A percentile compares a stretch with the other conserved stretches of the same genome.
These are phyloP conservation scores for Pichia terricola DNA, from an alignment of 1,139 yeast genomes.

Conservation along the genomic window DNA sequence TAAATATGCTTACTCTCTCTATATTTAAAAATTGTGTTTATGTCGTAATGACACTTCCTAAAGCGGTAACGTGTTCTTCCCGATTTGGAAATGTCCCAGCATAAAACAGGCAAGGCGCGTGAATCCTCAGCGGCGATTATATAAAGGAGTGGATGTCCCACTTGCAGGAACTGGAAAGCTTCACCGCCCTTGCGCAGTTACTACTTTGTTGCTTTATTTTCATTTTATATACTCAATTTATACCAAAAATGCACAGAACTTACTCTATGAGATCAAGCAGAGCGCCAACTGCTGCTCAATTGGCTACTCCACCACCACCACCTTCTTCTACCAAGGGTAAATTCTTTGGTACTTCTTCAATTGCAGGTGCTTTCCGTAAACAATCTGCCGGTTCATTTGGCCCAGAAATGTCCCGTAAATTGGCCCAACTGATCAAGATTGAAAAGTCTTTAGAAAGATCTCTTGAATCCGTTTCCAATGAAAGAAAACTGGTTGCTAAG, in stretches of 20 bases:
- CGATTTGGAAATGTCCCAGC: too few relatives aligned
- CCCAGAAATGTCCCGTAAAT: constrained; percentile 88
- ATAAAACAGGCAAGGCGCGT: too few relatives aligned
- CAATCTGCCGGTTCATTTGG: constrained; percentile 90
- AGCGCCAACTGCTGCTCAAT: constrained; percentile 95
- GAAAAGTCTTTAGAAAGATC: constrained; percentile 96
- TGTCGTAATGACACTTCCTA: too few relatives aligned
- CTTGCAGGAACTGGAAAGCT: too few relatives aligned
- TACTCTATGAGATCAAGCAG: constrained; percentile 90
- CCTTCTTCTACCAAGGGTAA: constrained; percentile 81
- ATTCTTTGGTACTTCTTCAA: constrained; percentile 86
- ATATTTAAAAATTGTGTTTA: too few relatives aligned
- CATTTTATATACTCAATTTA: neutral
- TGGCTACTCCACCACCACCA: constrained; percentile 93
- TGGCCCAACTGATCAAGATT: constrained; percentile 84
- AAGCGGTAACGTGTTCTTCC: too few relatives aligned
- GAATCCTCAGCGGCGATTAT: too few relatives aligned
- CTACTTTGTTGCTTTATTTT: neutral
- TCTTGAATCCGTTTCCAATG: constrained; percentile 86
- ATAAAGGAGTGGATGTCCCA: too few relatives aligned
- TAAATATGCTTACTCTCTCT: too few relatives aligned
- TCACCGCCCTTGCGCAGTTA: too few relatives aligned
- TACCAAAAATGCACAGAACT: constrained; percentile 78
- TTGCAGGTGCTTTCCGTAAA: constrained; percentile 59
- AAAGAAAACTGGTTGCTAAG: constrained; percentile 93